Evolutionary conservation across 768 basidiomycete species (phyloP), one percentile per base, ranked within the genome.

Genomic region (Rhodotorula babjevae): DNA sequence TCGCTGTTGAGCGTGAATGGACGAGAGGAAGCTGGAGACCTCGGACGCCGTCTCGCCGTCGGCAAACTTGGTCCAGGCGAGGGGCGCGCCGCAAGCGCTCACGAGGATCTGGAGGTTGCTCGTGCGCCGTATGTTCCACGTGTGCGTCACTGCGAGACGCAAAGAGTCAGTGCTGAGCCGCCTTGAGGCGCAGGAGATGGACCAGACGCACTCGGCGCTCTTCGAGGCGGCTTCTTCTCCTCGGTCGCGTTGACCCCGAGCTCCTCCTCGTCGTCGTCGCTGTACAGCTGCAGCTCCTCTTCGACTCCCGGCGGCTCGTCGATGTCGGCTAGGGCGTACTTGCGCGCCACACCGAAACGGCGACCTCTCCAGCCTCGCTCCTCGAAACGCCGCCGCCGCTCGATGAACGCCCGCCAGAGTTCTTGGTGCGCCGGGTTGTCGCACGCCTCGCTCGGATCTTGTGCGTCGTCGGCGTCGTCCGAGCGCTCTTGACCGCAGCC

Each of bases 51-150:
- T 21, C 44, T 73, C 72, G 29, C 63, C 50, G 4, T 47, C 31
- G 10, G 16, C 2, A 36, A 72, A 61, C 16, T 46, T 65, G 10
- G 63, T 40, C 67, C 67, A 72, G 2, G 67, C 67, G 33, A 72
- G 66, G 11, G 71, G 71, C 0, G 55, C 36, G 0, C 71, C 71
- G 53, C 71, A 72, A 0, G 71, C 58, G 2, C 44, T 58, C 42
- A 72, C 71, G 36, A 72, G 71, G 15, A 68, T 49, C n/a, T 72
- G 71, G 1, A 72, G 53, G 19, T 61, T 68, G 19, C 33, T 29
- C 18, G 52, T 61, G 11, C 71, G 62, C 15, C 71, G 66, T 7
- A 68, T 46, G 16, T 63, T 36, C 71, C 71, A 72, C 16, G 36
- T 47, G 40, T 62, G 16, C 11, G 53, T 12, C 12, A 1, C 53